phyloP scores from a whole-genome alignment of 106 monocot species.

The Acanthochlamys bracteata region DNA sequence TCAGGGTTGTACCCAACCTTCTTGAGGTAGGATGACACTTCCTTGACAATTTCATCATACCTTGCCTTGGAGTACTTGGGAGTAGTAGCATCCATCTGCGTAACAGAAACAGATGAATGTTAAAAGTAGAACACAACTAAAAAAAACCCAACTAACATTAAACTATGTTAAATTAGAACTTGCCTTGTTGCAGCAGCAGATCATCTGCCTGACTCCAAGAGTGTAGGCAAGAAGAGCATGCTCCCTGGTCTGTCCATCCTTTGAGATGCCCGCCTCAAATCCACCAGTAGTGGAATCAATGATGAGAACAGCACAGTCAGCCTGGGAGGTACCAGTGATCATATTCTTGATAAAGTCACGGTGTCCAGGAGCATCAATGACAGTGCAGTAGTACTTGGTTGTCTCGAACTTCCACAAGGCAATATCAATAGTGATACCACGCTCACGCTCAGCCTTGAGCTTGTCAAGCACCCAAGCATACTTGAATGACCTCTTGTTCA shows the following conservation, averaged over 20 bases:
- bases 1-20: conserved; percentile 51
- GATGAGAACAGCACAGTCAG: conserved; percentile 32
- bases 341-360: conserved; percentile 42
- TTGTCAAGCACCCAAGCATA: conserved; percentile 47
- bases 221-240: conserved; percentile 37
- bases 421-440: conserved; percentile 35
- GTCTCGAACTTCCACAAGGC: conserved; percentile 37
- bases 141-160: neutral
- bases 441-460: conserved; percentile 34
- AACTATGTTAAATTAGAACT: neutral
- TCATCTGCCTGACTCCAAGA: conserved; percentile 38
- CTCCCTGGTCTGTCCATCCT: conserved; percentile 39
- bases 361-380: conserved; percentile 43
- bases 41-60: conserved; percentile 67
- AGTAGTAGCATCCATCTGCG: conserved; percentile 58
- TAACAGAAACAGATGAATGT: neutral
- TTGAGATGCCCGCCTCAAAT: conserved; percentile 39
- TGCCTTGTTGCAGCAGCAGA: conserved; percentile 42
- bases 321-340: conserved; percentile 35
- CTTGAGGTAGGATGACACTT: conserved; percentile 62
- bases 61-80: conserved; percentile 36
- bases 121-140: too few species aligned
- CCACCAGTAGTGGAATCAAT: conserved; percentile 40
- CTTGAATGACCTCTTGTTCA: conserved; percentile 47
- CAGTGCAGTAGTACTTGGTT: conserved; percentile 33